These are phyloP conservation scores for Rhodotorula paludigena DNA, from an alignment of 768 basidiomycete species.

Conservation along the genomic window DNA sequence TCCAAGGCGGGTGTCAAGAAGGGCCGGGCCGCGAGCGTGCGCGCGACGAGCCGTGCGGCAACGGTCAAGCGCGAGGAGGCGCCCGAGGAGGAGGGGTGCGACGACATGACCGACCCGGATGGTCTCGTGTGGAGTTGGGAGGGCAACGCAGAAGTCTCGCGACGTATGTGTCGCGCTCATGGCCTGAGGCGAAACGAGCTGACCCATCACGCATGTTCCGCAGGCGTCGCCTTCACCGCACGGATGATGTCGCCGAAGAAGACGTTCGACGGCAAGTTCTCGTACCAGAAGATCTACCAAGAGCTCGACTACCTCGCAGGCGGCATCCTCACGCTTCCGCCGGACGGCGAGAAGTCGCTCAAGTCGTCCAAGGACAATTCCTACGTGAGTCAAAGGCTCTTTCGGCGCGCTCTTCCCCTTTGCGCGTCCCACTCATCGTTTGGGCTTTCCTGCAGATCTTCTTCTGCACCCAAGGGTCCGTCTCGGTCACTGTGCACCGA, in stretches of 20 bases:
- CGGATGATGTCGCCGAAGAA: slow-evolving; percentile 61
- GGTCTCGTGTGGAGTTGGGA: slow-evolving; percentile 67
- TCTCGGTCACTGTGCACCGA: slow-evolving; percentile 76
- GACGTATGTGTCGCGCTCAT: slow-evolving; percentile 58
- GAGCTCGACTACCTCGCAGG: slow-evolving; percentile 88
- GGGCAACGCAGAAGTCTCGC: slow-evolving; percentile 58
- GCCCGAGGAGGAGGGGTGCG: slow-evolving; percentile 27
- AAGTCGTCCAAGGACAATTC: slow-evolving; percentile 91
- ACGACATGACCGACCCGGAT: slow-evolving; percentile 57
- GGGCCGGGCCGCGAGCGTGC: slow-evolving; percentile 27
- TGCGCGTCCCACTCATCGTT: background rate
- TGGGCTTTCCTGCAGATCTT: slow-evolving; percentile 54
- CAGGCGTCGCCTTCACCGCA: slow-evolving; percentile 71
- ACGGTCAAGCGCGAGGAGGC: slow-evolving; percentile 29
- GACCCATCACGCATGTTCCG: background rate
- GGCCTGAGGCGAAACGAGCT: background rate
- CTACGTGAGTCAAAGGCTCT: slow-evolving; percentile 58
- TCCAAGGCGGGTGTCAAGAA: slow-evolving; percentile 45
- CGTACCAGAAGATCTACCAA: slow-evolving; percentile 84
- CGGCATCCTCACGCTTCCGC: slow-evolving; percentile 77
- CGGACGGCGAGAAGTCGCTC: slow-evolving; percentile 70
- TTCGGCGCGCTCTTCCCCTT: background rate
- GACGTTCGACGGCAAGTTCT: slow-evolving; percentile 61
- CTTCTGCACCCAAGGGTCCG: slow-evolving; percentile 80
- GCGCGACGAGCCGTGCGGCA: slow-evolving; percentile 12